Conservation (phyloP, 1,139 yeast species). For the Geotrichum europaeum region DNA sequence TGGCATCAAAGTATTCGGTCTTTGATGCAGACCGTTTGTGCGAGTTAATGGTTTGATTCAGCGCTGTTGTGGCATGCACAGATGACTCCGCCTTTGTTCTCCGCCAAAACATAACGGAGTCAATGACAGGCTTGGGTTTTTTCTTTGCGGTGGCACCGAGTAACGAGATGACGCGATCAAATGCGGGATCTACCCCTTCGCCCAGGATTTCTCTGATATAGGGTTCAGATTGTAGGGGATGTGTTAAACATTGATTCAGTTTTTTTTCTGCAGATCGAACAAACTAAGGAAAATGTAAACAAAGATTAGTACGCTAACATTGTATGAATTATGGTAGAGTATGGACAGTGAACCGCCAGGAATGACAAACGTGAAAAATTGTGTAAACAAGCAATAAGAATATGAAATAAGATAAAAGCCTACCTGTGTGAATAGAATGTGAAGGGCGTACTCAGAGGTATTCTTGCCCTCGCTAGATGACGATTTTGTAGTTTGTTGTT, state of each 20-base stretch:
- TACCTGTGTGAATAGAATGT: constrained; percentile 80
- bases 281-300: constrained; percentile 38
- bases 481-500: background rate
- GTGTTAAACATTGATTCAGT: constrained; percentile 64
- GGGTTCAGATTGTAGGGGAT: constrained; percentile 64
- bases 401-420: constrained; percentile 12
- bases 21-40: constrained; percentile 13
- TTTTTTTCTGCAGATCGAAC: constrained; percentile 90
- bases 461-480: constrained; percentile 43
- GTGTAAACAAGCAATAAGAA: background rate
- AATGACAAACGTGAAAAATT: background rate
- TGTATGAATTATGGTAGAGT: background rate
- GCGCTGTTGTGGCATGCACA: constrained; percentile 47
- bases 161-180: constrained; percentile 78
- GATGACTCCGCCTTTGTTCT: constrained; percentile 86
- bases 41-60: constrained; percentile 10
- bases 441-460: constrained; percentile 90
- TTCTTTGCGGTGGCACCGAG: constrained; percentile 85
- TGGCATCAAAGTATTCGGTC: constrained; percentile 4
- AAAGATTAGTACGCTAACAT: background rate
- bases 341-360: background rate
- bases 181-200: constrained; percentile 78
- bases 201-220: constrained; percentile 76
- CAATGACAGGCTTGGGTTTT: constrained; percentile 93
- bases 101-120: constrained; percentile 97